A percentile compares a stretch with the other conserved stretches of the same genome.
Conservation (phyloP, 805 yeast genomes). For the Starmerella apicola region DNA sequence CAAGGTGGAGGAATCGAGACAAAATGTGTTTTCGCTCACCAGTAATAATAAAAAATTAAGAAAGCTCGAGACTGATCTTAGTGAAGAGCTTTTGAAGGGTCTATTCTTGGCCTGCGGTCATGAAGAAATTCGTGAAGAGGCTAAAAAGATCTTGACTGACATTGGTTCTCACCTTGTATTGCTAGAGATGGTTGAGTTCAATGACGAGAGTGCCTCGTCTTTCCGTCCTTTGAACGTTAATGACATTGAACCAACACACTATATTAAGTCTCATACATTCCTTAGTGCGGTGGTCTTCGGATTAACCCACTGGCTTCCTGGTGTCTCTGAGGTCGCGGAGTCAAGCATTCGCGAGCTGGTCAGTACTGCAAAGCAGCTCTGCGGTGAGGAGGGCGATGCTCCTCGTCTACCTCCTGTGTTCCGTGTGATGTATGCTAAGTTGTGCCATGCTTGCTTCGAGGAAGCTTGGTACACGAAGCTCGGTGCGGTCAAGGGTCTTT, state of each 20-base stretch:
- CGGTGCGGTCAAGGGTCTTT: slow-evolving; percentile 80
- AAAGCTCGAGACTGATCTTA: slow-evolving; percentile 43
- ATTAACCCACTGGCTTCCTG: slow-evolving; percentile 58
- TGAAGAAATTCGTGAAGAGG: slow-evolving; percentile 58
- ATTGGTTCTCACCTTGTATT: slow-evolving; percentile 70
- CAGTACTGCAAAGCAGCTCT: slow-evolving; percentile 48
- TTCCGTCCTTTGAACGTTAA: slow-evolving; percentile 58
- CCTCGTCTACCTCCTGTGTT: slow-evolving; percentile 61
- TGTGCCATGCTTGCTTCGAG: slow-evolving; percentile 84
- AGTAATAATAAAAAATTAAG: slow-evolving; percentile 22
- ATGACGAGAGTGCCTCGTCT: slow-evolving; percentile 53
- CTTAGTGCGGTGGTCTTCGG: slow-evolving; percentile 69
- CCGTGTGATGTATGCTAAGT: slow-evolving; percentile 61
- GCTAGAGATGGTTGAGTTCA: slow-evolving; percentile 60
- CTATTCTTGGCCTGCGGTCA: slow-evolving; percentile 66
- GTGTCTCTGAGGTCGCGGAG: slow-evolving; percentile 60
- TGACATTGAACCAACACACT: slow-evolving; percentile 66
- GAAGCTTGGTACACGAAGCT: slow-evolving; percentile 74
- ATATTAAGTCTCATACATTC: slow-evolving; percentile 55
- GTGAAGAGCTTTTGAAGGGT: slow-evolving; percentile 52
- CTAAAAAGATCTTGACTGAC: slow-evolving; percentile 46
- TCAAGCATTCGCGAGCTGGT: slow-evolving; percentile 51
- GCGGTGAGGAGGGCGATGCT: slow-evolving; percentile 55
- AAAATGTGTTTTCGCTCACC: no score
- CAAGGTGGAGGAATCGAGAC: no score